Evolutionary conservation across 179 eudicot species (phyloP), one percentile per base, ranked within the genome.

Genomic region (Sideroxylon spinosum): DNA sequence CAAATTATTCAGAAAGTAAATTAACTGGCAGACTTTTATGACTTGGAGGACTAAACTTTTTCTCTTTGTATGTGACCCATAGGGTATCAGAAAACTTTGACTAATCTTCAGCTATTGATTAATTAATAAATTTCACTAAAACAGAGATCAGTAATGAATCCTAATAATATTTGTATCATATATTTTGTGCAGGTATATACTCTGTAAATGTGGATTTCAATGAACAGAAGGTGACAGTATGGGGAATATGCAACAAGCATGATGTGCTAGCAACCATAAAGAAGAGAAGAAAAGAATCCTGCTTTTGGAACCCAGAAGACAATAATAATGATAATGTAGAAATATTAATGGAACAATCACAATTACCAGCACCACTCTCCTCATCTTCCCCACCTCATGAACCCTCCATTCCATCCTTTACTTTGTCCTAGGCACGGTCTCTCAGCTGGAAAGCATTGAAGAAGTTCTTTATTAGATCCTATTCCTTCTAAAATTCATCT

Each of bases 231-330:
- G 98, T 95, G 85, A 91, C 89, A 4, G 95, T 91, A 52, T 93
- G 98, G 98, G 98, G 98, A 73, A 95, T 95, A 29, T 95, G 98
- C 87, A 90, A 95, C 92, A 95, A 91, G 71, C 46, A 82, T 75
- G 98, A 89, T 52, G 97, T 95, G 72, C 87, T 93, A 32, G 56
- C 82, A 3, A 87, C 82, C 59, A 86, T 90, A 48, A 88, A 80
- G 86, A 88, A 78, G 73, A 95, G 93, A 88, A 89, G 98, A 71
- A 95, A 91, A 84, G 98, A 81, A 16, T 90, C 98, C 25, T 81
- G 81, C 68, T 95, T 93, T 82, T 93, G 98, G 98, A 76, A 89
- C 53, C 78, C 83, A 55, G 90, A 88, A 79, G 97, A 90, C 81
- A 78, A 84, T 71, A 22, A 73, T 50, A 25, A 32, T 6, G 20